Evolutionary conservation across 2,329 filamentous ascomycete species (phyloP), one percentile per base, ranked within the genome.

Genomic region (Clonostachys sp.): DNA sequence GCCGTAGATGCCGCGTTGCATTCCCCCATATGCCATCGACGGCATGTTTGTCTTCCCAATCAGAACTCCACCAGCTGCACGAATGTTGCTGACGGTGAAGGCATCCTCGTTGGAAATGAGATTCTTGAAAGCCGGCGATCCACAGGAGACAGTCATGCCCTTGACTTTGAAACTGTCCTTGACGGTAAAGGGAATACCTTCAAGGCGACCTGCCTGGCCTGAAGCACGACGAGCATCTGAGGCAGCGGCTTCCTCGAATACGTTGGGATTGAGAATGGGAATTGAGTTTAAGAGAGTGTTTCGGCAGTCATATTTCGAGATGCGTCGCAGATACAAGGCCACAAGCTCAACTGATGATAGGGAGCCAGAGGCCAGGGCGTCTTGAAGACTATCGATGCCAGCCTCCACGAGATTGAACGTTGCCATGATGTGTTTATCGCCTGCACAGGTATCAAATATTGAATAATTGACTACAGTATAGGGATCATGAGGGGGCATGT

Each of bases 151-250:
- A 0, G 71, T 78, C 66, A 81, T 71, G 2, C 74, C 74, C 20
- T 67, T 65, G 30, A 76, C 71, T 51, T 74, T 78, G 63, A 75
- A 81, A 53, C 69, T 75, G 54, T 83, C 79, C 56, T 83, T 83
- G 53, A 80, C 64, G 0, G 77, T 78, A 49, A 70, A 81, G 0
- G 78, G 77, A 7, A 83, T 79, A 2, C 80, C 77, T 52, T 83
- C 77, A 0, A 82, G 62, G 1, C 63, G 42, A 16, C 34, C 24
- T 8, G 33, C n/a, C 13, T 41, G 17, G 3, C 48, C 45, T 1
- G 46, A 49, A 9, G 56, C 54, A 4, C 61, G 53, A 12, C 55
- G 49, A 30, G 56, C 55, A 7, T 66, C 63, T 0, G 63, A 64
- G 0, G 55, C 55, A 6, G 53, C 50, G 0, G 62, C 62, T 20